Conservation (phyloP, 352 stramenopile species). For the Phytopythium vexans region DNA sequence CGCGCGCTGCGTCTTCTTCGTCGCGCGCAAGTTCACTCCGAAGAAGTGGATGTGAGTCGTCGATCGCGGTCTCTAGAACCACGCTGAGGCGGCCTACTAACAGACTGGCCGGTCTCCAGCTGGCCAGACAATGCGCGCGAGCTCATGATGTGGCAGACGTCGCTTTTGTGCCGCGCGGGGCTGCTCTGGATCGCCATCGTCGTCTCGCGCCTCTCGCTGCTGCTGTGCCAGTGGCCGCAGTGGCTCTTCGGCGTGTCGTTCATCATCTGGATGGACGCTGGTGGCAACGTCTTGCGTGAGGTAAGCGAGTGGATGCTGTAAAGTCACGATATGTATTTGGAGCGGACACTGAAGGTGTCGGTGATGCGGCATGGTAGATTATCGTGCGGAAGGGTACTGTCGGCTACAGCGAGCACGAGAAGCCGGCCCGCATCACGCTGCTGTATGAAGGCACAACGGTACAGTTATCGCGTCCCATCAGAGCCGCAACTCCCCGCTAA, state of each 20-base stretch:
- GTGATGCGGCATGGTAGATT: conserved; percentile 8
- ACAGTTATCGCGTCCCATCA: neutral
- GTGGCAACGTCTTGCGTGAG: conserved; percentile 53
- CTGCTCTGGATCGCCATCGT: conserved; percentile 65
- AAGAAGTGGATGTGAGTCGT: conserved; percentile 50
- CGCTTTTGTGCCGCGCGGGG: conserved; percentile 58
- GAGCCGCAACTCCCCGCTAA: neutral
- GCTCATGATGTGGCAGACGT: conserved; percentile 78
- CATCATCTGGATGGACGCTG: conserved; percentile 74
- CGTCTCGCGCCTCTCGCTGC: conserved; percentile 54
- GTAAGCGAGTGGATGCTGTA: conserved; percentile 11
- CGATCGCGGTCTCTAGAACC: neutral
- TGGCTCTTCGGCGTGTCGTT: conserved; percentile 70
- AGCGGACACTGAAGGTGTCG: neutral
- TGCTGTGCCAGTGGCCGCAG: conserved; percentile 62
- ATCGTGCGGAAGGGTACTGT: conserved; percentile 62
- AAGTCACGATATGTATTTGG: neutral
- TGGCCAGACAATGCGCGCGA: conserved; percentile 58
- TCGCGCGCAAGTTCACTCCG: conserved; percentile 49
- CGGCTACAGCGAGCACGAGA: conserved; percentile 65
- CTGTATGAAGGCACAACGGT: conserved; percentile 64
- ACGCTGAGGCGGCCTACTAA: neutral
- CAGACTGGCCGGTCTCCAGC: conserved; percentile 11
- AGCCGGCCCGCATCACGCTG: conserved; percentile 50
- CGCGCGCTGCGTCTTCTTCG: conserved; percentile 63